Conservation (phyloP, 2,329 filamentous ascomycete genomes). For the Ascochyta pisi region DNA sequence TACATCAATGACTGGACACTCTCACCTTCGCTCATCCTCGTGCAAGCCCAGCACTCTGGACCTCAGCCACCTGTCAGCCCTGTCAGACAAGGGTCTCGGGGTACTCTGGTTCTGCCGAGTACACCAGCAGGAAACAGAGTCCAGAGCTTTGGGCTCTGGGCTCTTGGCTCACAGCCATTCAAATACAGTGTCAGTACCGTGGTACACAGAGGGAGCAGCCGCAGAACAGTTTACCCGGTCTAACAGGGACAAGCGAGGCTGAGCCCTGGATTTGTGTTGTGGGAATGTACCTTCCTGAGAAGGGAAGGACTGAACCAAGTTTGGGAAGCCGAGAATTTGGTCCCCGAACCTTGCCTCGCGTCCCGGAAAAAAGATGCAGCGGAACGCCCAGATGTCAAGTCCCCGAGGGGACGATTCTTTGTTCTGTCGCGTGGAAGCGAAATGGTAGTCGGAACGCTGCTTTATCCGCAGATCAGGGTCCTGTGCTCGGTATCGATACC, state of each 20-base stretch:
- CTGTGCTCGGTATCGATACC: not conserved
- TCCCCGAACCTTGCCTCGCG: not conserved
- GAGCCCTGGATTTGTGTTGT: not conserved
- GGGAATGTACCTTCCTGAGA: not conserved
- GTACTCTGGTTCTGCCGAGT: not conserved
- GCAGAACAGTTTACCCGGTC: not conserved
- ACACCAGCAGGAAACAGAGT: not conserved
- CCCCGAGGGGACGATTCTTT: not conserved
- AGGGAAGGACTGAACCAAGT: not conserved
- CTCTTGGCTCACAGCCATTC: not conserved
- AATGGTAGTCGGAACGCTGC: not conserved
- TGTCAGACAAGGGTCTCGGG: not conserved
- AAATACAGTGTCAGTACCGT: not conserved
- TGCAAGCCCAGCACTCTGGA: not conserved
- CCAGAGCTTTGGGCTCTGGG: not conserved
- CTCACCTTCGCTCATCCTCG: not conserved
- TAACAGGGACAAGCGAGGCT: not conserved
- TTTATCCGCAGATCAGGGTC: slow-evolving; percentile 3
- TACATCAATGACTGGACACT: not conserved
- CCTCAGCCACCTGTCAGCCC: not conserved
- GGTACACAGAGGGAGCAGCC: not conserved
- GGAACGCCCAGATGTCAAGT: not conserved
- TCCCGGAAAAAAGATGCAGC: not conserved
- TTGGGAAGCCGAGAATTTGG: not conserved
- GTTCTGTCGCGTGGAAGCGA: slow-evolving; percentile 1